Base-by-base conservation (phyloP, 2,329 filamentous ascomycete species). In the Phaeosphaeriaceae sp. region DNA sequence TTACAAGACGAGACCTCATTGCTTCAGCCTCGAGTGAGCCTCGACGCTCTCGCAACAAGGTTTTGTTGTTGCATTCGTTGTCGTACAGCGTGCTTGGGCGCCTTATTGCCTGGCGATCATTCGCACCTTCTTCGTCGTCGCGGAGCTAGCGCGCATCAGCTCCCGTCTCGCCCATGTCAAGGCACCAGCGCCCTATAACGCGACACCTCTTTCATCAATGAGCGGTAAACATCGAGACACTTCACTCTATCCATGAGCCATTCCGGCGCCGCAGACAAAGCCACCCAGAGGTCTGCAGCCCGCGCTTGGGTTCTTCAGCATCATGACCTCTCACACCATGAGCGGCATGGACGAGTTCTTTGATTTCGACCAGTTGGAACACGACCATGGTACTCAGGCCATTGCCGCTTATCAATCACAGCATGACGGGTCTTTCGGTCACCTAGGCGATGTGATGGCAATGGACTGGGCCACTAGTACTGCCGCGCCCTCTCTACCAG, bases 301-400 rank as follows among this genome's bases (percentile, higher is more conserved):
- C 40, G 25, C 46, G 36, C 48, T 33, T 52, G 27, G 40, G 31
- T 10, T 11, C 58, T 56, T 50, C 51, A 31, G 46, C 59, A 61
- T 27, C 21, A 71, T 71, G 69, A 54, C 56, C 13, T 33, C 46
- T 48, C 47, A 60, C 50, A 50, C 58, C 42, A 50, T 58, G 48
- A 66, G 70, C 54, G 64, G 56, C 49, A 42, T 76, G 54, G 66
- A 75, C 25, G 74, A 75, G 42, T 76, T 76, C 65, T 76, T 76
- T 55, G 74, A 76, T 55, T 76, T 76, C 58, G 62, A 65, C n/a
- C 64, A 62, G 22, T 58, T 75, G 36, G 71, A 75, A 25, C 56
- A 60, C 17, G 67, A 74, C 50, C 52, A 55, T 45, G 57, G 42
- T 22, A 7, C 47, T n/a, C 54, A 63, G 51, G 24, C 19, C 24